Conservation (phyloP, 345 rosid genomes). For the Salix purpurea region DNA sequence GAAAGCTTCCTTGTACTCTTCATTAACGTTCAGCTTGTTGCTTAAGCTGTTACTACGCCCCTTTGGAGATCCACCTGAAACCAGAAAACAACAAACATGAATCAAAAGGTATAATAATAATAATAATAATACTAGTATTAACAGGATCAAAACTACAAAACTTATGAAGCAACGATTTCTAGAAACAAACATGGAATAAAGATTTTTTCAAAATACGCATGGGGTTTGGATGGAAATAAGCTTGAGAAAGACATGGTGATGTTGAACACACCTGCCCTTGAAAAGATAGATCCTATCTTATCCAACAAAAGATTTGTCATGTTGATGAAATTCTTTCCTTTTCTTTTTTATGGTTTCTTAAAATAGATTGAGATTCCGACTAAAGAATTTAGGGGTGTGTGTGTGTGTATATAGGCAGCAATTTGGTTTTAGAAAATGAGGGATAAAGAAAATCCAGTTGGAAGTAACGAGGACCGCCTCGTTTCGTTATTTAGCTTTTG, state of each 20-base stretch:
- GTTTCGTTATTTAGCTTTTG: constrained; percentile 24
- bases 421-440: constrained; percentile 10
- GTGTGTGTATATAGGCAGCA: background rate
- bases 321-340: background rate
- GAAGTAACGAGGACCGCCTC: constrained; percentile 23
- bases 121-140: background rate
- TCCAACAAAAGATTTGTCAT: constrained; percentile 34
- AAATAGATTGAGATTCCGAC: background rate
- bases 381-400: no score
- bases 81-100: constrained; percentile 11
- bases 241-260: background rate
- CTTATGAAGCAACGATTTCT: background rate
- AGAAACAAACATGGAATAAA: background rate
- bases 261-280: constrained; percentile 32
- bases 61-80: constrained; percentile 37
- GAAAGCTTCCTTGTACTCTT: constrained; percentile 81
- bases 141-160: background rate
- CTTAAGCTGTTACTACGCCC: constrained; percentile 32
- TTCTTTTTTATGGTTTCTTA: background rate
- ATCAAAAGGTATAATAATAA: no score
- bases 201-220: background rate
- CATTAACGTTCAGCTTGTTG: constrained; percentile 48
- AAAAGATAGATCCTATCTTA: constrained; percentile 29
- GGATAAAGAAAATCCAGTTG: constrained; percentile 9
- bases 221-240: background rate